Conservation (phyloP, 1,284 basidiomycete species). For the Leccinum fallax region DNA sequence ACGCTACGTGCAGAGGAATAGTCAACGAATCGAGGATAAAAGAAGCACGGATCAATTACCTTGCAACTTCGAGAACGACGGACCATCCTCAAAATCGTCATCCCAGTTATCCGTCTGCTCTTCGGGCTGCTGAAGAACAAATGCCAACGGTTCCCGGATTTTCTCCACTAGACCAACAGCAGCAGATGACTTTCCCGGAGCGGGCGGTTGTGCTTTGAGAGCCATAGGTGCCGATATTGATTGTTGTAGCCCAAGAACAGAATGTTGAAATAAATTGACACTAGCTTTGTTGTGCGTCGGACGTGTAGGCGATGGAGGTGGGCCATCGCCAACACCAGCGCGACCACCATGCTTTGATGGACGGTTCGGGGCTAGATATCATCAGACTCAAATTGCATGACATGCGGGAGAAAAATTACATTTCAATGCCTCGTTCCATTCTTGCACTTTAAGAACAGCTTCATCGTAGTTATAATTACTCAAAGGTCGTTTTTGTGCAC, state of each 20-base stretch:
- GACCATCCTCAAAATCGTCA: slow-evolving; percentile 94
- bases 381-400: slow-evolving; percentile 29
- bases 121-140: slow-evolving; percentile 67
- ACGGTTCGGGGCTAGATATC: slow-evolving; percentile 51
- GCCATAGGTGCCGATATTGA: slow-evolving; percentile 33
- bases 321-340: slow-evolving; percentile 34
- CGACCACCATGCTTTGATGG: slow-evolving; percentile 64
- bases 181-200: slow-evolving; percentile 27
- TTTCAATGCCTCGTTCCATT: slow-evolving; percentile 97
- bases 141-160: slow-evolving; percentile 55
- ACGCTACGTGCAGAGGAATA: slow-evolving; percentile 40
- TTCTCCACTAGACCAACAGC: slow-evolving; percentile 52
- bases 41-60: slow-evolving; percentile 41
- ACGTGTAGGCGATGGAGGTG: slow-evolving; percentile 46
- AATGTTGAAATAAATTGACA: slow-evolving; percentile 34
- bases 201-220: slow-evolving; percentile 28
- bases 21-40: neutral
- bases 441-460: slow-evolving; percentile 92
- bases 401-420: slow-evolving; percentile 47
- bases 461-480: slow-evolving; percentile 90
- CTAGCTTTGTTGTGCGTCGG: slow-evolving; percentile 34
- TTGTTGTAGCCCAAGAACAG: slow-evolving; percentile 36
- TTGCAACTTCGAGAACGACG: slow-evolving; percentile 84
- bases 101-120: slow-evolving; percentile 96
- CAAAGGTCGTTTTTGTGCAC: slow-evolving; percentile 52